These are phyloP conservation scores for Fusarium kyushuense DNA, from an alignment of 2,329 filamentous ascomycete species.

Conservation along the genomic window DNA sequence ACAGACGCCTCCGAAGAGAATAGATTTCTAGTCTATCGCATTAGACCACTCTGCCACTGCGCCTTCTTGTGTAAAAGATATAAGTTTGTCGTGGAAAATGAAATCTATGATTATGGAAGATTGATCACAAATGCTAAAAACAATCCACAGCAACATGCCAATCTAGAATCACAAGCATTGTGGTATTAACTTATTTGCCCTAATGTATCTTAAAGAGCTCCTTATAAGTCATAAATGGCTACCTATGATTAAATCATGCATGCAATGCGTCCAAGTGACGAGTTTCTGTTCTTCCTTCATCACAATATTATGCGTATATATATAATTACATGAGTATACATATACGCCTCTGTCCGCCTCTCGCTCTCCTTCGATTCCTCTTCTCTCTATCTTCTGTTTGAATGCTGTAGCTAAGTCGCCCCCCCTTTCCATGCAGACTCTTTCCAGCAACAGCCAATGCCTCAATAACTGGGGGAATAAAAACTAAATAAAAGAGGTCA, in stretches of 20 bases:
- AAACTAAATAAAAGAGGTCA: conserved; percentile 18
- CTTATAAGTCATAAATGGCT: not conserved
- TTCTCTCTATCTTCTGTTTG: conserved; percentile 12
- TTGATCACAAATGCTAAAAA: not conserved
- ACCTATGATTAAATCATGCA: not conserved
- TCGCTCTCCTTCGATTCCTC: not conserved
- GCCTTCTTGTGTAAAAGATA: not conserved
- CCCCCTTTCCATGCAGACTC: not conserved
- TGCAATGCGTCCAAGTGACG: conserved; percentile 1
- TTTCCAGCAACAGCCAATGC: not conserved
- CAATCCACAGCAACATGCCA: not conserved
- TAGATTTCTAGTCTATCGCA: conserved; percentile 41
- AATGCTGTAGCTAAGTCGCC: not conserved
- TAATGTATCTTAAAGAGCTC: not conserved
- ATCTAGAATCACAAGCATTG: not conserved
- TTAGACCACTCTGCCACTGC: conserved; percentile 40
- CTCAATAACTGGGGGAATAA: not conserved
- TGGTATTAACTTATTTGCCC: not conserved
- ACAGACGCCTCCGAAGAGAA: conserved; percentile 38
- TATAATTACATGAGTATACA: conserved; percentile 42
- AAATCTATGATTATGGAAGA: not conserved
- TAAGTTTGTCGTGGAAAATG: accelerated
- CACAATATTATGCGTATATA: conserved; percentile 39
- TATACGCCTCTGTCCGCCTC: conserved; percentile 22
- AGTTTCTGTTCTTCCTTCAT: conserved; percentile 36